Base-by-base conservation (phyloP, 495 filamentous ascomycete species). In the Tirmania nivea region DNA sequence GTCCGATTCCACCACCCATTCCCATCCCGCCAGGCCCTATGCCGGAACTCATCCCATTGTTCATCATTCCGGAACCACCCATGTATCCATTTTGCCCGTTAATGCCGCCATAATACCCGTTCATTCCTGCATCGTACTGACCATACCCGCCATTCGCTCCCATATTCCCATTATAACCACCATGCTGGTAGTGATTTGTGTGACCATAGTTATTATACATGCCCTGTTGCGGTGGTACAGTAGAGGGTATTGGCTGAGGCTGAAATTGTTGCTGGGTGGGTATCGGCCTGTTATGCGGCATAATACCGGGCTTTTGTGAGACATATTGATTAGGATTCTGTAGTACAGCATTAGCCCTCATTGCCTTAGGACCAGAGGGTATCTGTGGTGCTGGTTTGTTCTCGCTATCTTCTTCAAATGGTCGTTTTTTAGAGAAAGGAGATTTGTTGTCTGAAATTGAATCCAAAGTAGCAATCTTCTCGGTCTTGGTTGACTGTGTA, bases 141-240 rank as follows among this genome's bases (percentile, higher is more conserved):
- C 39, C 39, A 4, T 14, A 19, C 14, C 39, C 39, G 5, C 12
- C 17, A 19, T 45, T 45, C 17, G 39, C 14, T 19, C 39, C 39
- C 3, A 45, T 45, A 8, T 45, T 45, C 48, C 50, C 49, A 54
- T 61, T 59, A 68, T 67, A 36, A 67, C 67, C 65, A 70, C 70
- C 48, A 52, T 63, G 68, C 65, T 73, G 60, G 63, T 68, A 54
- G 66, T 69, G 37, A 66, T 57, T 67, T 64, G 66, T 31, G 56
- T 60, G 56, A 62, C 64, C 68, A 69, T 72, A 51, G 57, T 60
- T 58, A 19, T 16, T 34, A 51, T 61, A 58, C 66, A 73, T 70
- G 10, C 65, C 67, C 8, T 62, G 34, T 57, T 52, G 8, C 39
- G 34, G n/a, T 52, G 60, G 11, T 61, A 61, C 49, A 62, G 58